These are phyloP conservation scores for Pichia manshurica DNA, from an alignment of 805 yeast genomes.

Conservation along the genomic window DNA sequence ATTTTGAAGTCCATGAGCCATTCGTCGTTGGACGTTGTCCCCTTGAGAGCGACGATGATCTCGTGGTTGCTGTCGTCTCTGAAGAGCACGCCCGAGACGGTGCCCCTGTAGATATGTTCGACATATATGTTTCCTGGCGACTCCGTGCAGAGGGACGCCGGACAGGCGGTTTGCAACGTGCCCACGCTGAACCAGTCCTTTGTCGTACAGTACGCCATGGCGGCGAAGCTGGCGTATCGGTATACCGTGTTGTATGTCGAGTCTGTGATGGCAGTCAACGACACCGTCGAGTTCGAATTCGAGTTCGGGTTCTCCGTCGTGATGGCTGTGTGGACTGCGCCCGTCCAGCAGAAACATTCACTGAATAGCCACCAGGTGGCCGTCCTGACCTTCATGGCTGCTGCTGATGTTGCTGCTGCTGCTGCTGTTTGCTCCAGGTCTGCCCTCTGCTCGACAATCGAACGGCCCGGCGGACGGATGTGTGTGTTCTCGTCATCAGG, in stretches of 20 bases:
- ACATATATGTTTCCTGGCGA: slow-evolving; percentile 30
- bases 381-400: neutral
- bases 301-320: neutral
- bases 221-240: slow-evolving; percentile 29
- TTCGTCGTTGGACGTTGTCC: slow-evolving; percentile 56
- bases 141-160: slow-evolving; percentile 27
- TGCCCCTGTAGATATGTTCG: slow-evolving; percentile 36
- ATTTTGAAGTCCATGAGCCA: slow-evolving; percentile 56
- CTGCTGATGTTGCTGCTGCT: too few species aligned
- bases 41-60: slow-evolving; percentile 53
- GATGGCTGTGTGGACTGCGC: neutral
- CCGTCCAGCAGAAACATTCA: too few species aligned
- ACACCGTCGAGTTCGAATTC: neutral
- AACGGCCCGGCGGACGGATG: too few species aligned
- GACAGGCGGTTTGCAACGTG: slow-evolving; percentile 31
- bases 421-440: too few species aligned
- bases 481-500: too few species aligned
- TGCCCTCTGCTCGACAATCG: too few species aligned
- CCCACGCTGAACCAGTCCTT: slow-evolving; percentile 19
- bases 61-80: slow-evolving; percentile 40
- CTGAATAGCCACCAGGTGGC: neutral
- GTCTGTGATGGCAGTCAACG: neutral
- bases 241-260: slow-evolving; percentile 58
- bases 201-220: slow-evolving; percentile 33
- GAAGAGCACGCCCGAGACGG: slow-evolving; percentile 52